Percentiles rank a stretch among this genome's conserved stretches.
Evolutionary conservation across 768 basidiomycete species (phyloP).

Genomic region (Mycena olivaceomarginata): DNA sequence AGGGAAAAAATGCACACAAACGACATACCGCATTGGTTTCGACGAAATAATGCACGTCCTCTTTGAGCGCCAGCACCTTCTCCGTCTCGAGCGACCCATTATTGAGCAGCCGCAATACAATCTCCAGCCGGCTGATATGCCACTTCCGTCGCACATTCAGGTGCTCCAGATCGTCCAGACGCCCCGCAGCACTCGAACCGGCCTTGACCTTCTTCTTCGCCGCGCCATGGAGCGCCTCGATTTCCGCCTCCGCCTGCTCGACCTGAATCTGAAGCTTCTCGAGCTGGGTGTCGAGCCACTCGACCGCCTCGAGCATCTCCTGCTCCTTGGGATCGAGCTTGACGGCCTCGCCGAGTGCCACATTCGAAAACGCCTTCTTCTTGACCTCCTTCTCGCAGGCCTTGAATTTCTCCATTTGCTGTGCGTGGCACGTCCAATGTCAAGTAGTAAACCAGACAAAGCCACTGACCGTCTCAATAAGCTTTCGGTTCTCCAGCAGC

Average conservation of each 20-base stretch:
- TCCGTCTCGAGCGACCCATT: conserved; percentile 93
- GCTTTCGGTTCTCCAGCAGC: conserved; percentile 92
- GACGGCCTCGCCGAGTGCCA: conserved; percentile 95
- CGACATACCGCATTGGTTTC: conserved; percentile 93
- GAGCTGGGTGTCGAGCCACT: conserved; percentile 92
- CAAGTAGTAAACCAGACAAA: not conserved
- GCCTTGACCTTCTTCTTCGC: conserved; percentile 92
- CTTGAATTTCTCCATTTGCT: conserved; percentile 99
- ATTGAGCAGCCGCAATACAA: conserved; percentile 94
- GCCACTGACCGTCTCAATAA: conserved; percentile 94
- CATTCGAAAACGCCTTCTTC: conserved; percentile 99
- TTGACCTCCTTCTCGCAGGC: conserved; percentile 99
- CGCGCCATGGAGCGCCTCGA: conserved; percentile 87
- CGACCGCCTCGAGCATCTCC: conserved; percentile 92
- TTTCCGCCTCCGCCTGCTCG: conserved; percentile 96
- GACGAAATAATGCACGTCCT: conserved; percentile 97
- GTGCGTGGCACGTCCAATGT: conserved; percentile 24
- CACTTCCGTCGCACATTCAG: conserved; percentile 96
- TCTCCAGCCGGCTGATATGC: conserved; percentile 95
- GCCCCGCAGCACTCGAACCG: conserved; percentile 74
- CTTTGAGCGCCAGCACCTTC: conserved; percentile 88
- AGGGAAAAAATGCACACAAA: not conserved
- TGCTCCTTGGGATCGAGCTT: conserved; percentile 98
- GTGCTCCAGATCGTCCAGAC: conserved; percentile 88
- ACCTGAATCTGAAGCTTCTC: conserved; percentile 96